These are phyloP conservation scores for Calocera viscosa DNA, from an alignment of 768 basidiomycete genomes.

Conservation along the genomic window DNA sequence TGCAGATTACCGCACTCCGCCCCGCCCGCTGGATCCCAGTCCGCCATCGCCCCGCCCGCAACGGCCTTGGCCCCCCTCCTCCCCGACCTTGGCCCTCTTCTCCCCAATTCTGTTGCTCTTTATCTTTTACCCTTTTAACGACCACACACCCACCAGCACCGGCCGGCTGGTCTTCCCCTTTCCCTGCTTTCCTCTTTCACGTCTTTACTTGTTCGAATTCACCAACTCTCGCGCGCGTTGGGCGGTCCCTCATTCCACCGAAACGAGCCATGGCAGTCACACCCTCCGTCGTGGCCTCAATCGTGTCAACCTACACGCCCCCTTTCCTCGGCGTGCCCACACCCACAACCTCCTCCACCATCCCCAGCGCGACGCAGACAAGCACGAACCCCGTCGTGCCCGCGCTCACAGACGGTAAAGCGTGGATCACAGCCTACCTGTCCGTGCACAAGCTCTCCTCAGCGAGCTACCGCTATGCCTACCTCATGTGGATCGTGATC, in stretches of 20 bases:
- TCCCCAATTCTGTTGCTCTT: too few relatives aligned
- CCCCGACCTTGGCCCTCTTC: too few relatives aligned
- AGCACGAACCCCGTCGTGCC: constrained; percentile 36
- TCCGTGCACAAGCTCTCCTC: constrained; percentile 42
- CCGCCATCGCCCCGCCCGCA: too few relatives aligned
- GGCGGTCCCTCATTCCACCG: neutral
- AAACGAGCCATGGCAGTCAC: constrained; percentile 4
- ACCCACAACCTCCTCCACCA: constrained; percentile 11
- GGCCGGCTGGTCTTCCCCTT: too few relatives aligned
- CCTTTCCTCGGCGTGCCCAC: constrained; percentile 10
- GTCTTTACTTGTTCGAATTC: neutral
- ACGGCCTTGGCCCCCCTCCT: too few relatives aligned
- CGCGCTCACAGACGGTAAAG: constrained; percentile 31
- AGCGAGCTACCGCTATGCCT: constrained; percentile 43
- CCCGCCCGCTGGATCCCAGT: too few relatives aligned
- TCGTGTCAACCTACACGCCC: constrained; percentile 17
- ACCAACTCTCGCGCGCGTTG: neutral
- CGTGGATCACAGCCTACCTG: constrained; percentile 48
- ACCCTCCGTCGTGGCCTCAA: constrained; percentile 13
- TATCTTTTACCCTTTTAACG: too few relatives aligned
- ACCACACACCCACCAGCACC: too few relatives aligned
- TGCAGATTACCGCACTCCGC: too few relatives aligned
- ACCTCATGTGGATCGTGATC: constrained; percentile 48
- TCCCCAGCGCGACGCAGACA: constrained; percentile 14
- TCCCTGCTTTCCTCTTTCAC: too few relatives aligned